phyloP scores from a whole-genome alignment of 1,139 yeast species.

The Meyerozyma smithsonii region DNA sequence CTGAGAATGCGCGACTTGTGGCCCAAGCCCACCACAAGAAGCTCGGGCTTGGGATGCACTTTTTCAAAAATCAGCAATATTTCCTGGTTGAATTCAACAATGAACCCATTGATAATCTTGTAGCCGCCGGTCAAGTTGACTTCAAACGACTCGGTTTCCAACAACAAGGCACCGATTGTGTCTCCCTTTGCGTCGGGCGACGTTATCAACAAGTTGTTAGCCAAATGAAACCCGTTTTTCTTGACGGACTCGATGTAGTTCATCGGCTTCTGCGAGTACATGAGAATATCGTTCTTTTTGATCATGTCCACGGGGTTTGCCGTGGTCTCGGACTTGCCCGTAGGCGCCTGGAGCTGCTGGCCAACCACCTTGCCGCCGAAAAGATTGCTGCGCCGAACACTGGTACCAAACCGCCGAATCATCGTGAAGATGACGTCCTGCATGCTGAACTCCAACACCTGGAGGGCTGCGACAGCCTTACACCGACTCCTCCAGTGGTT shows the following conservation, averaged over 20 bases:
- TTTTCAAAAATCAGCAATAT: conserved; percentile 48
- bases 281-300: conserved; percentile 41
- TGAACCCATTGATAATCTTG: conserved; percentile 37
- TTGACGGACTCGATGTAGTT: conserved; percentile 43
- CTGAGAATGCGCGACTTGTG: conserved; percentile 57
- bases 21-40: conserved; percentile 69
- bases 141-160: conserved; percentile 63
- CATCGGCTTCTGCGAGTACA: conserved; percentile 40
- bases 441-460: background rate
- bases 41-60: conserved; percentile 74
- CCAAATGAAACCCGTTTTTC: conserved; percentile 36
- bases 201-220: conserved; percentile 32
- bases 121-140: conserved; percentile 44
- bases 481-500: background rate
- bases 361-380: conserved; percentile 3
- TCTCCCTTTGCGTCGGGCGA: conserved; percentile 45
- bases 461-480: background rate
- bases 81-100: conserved; percentile 36
- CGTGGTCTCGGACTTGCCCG: conserved; percentile 35
- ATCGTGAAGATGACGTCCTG: background rate
- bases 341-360: conserved; percentile 26
- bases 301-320: conserved; percentile 44
- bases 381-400: background rate
- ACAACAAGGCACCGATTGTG: conserved; percentile 51
- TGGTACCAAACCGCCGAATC: background rate